Percentiles rank a stretch among this genome's conserved stretches.
Conservation (phyloP, 2,329 filamentous ascomycete species). For the Cryphonectria parasitica region DNA sequence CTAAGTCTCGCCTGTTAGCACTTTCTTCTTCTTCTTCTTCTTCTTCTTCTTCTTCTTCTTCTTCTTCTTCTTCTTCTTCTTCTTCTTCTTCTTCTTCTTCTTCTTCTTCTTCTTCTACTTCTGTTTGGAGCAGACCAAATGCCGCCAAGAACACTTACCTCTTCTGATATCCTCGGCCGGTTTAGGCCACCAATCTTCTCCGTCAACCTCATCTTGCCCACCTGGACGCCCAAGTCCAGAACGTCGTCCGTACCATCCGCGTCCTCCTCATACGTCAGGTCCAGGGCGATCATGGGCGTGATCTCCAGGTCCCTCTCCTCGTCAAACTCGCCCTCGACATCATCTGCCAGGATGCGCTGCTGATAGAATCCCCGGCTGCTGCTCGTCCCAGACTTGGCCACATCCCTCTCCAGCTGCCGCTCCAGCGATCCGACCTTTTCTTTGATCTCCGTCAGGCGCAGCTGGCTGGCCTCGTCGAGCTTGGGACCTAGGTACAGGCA, state of each 20-base stretch:
- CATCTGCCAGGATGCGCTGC: conserved; percentile 50
- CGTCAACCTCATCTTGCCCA: conserved; percentile 74
- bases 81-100: conserved; percentile 65
- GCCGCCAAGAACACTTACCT: conserved; percentile 51
- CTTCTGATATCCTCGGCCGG: conserved; percentile 70
- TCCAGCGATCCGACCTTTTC: conserved; percentile 77
- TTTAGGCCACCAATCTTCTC: conserved; percentile 76
- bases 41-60: conserved; percentile 65
- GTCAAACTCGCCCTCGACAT: conserved; percentile 60
- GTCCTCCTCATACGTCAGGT: conserved; percentile 71
- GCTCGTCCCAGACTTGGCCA: conserved; percentile 51
- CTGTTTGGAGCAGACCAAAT: too few relatives aligned
- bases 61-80: conserved; percentile 45
- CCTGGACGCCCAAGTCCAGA: conserved; percentile 71
- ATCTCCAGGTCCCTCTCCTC: conserved; percentile 64
- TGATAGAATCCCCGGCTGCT: conserved; percentile 36
- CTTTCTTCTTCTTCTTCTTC: conserved; percentile 61
- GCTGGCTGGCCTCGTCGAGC: conserved; percentile 70
- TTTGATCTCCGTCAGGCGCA: conserved; percentile 75
- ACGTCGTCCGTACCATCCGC: conserved; percentile 62
- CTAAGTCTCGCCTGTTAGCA: conserved; percentile 31
- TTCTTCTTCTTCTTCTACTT: conserved; percentile 46
- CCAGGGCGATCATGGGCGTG: conserved; percentile 64
- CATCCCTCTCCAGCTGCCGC: conserved; percentile 69
- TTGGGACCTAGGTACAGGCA: conserved; percentile 69